Base-by-base conservation (phyloP, 2,329 filamentous ascomycete species). In the Colletotrichum lini region DNA sequence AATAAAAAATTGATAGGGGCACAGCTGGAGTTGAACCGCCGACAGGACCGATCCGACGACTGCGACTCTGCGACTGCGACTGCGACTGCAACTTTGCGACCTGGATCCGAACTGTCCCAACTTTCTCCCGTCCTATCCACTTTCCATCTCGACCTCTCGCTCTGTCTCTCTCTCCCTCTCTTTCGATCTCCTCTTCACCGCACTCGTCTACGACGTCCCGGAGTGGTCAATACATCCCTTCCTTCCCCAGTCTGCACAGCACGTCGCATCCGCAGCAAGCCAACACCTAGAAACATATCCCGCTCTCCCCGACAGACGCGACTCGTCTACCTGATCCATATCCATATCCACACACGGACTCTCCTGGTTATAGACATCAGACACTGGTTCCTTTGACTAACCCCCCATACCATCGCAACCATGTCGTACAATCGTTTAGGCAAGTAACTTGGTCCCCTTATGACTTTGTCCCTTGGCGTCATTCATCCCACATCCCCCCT, bases 371-470 rank as follows among this genome's bases (percentile, higher is more conserved):
- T 65, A 71, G 70, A 65, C 73, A 67, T 73, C 71, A 72, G 69
- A 73, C 73, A 74, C 65, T 52, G 56, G 64, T 68, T 72, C 61
- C 72, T 64, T 63, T 59, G 63, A 61, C 57, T 72, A 61, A 59
- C 23, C 56, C 57, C 58, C 38, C 50, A 63, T 65, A 68, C 62
- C 66, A 65, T 65, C 59, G 57, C 53, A 78, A 83, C 80, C 83
- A 93, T 93, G 91, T 89, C 90, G 80, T 94, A 94, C 85, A 93
- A 93, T 85, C 90, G 91, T 77, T 82, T 94, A 86, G 90, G 92
- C 90, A 87, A 84, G 90, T 89, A 72, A 72, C 74, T 70, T 60
- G 65, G 57, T 77, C 74, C 75, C 76, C 72, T 73, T 74, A 68
- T 69, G 73, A 61, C 70, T 63, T 73, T 50, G 52, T 69, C 70